Percentiles rank a stretch among this genome's conserved stretches.
These are phyloP conservation scores for Neonectria hederae DNA, from an alignment of 2,329 filamentous ascomycete genomes.

Conservation along the genomic window DNA sequence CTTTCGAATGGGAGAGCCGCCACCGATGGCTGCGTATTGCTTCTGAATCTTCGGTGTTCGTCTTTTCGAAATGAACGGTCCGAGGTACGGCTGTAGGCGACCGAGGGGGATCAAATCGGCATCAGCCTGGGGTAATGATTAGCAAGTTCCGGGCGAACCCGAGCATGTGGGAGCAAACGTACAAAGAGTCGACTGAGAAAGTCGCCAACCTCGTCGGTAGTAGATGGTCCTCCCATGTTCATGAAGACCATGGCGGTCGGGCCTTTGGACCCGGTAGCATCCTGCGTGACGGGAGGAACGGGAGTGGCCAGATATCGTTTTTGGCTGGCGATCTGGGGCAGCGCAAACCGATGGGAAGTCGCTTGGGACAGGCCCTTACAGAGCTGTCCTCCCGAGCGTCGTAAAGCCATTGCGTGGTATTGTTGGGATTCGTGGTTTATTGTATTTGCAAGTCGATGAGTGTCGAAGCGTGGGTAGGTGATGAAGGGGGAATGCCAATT, in stretches of 20 bases:
- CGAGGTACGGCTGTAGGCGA: constrained; percentile 88
- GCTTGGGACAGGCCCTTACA: constrained; percentile 40
- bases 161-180: constrained; percentile 48
- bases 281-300: constrained; percentile 82
- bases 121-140: constrained; percentile 72
- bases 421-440: constrained; percentile 1
- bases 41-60: constrained; percentile 96
- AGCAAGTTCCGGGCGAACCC: constrained; percentile 20
- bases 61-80: constrained; percentile 84
- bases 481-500: constrained; percentile 27
- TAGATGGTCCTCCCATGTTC: constrained; percentile 98
- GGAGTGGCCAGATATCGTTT: constrained; percentile 50
- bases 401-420: constrained; percentile 43
- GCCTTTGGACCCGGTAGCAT: constrained; percentile 74
- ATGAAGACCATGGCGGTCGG: constrained; percentile 98
- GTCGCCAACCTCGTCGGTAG: constrained; percentile 84
- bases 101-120: constrained; percentile 96
- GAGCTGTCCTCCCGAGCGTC: constrained; percentile 45
- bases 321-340: constrained; percentile 45
- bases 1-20: constrained; percentile 96
- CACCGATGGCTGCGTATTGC: constrained; percentile 94
- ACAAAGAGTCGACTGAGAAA: constrained; percentile 95
- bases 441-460: not conserved
- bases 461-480: not conserved
- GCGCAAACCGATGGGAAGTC: constrained; percentile 39